Evolutionary conservation across 768 basidiomycete species (phyloP).

Genomic region (Trametes villosa): DNA sequence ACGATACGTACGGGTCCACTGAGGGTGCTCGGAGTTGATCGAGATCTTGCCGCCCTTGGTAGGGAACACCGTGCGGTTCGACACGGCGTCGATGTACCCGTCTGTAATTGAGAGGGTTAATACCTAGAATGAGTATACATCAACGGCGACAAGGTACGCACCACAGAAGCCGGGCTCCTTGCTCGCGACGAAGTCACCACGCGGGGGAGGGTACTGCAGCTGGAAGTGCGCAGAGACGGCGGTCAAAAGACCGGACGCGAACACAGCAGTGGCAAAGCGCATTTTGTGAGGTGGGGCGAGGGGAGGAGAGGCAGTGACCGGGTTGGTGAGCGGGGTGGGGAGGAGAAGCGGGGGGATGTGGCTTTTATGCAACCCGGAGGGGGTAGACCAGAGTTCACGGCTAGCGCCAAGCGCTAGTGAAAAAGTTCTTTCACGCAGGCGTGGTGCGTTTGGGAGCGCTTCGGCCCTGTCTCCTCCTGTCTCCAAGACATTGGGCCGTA

Average conservation of each 20-base stretch:
- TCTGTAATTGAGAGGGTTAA: slow-evolving; percentile 45
- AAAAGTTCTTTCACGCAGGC: slow-evolving; percentile 39
- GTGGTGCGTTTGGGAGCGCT: slow-evolving; percentile 26
- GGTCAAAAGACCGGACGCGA: slow-evolving; percentile 42
- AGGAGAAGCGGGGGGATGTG: slow-evolving; percentile 4
- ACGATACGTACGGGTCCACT: slow-evolving; percentile 56
- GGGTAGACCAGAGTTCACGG: slow-evolving; percentile 16
- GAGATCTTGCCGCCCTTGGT: slow-evolving; percentile 62
- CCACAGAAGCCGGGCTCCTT: slow-evolving; percentile 71
- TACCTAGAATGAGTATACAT: background rate
- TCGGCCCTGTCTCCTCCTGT: slow-evolving; percentile 6
- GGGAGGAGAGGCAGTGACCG: background rate
- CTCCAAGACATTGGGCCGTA: background rate
- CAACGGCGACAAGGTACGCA: slow-evolving; percentile 37
- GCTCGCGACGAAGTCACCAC: slow-evolving; percentile 68
- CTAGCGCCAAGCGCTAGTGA: slow-evolving; percentile 13
- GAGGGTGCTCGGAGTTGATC: slow-evolving; percentile 66
- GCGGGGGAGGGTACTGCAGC: slow-evolving; percentile 72
- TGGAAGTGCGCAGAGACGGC: slow-evolving; percentile 69
- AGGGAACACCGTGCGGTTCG: slow-evolving; percentile 71
- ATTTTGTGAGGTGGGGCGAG: slow-evolving; percentile 31
- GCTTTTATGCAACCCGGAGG: slow-evolving; percentile 16
- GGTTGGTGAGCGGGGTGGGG: slow-evolving; percentile 2
- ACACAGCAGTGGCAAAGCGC: slow-evolving; percentile 39
- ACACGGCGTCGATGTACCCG: slow-evolving; percentile 57